Conservation (phyloP, 495 filamentous ascomycete genomes). For the Poronia punctata region DNA sequence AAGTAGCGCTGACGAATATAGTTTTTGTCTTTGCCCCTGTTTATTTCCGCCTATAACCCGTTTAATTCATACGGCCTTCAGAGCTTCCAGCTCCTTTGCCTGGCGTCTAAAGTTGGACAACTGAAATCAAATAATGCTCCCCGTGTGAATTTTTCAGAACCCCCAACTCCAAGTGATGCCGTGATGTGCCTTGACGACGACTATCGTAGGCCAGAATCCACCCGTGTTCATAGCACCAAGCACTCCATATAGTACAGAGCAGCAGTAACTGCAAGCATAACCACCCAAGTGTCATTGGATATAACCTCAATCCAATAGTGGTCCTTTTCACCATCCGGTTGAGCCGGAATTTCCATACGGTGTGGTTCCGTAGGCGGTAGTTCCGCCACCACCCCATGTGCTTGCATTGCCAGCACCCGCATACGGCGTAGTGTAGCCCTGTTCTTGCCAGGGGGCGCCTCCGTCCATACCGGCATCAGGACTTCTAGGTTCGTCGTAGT, state of each 20-base stretch:
- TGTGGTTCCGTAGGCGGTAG: conserved; percentile 63
- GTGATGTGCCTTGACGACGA: conserved; percentile 4
- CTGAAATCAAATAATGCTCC: conserved; percentile 2
- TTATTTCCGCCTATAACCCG: too few species aligned
- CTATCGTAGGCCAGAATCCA: not conserved
- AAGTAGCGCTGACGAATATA: too few species aligned
- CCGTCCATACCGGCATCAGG: conserved; percentile 52
- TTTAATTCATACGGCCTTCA: too few species aligned
- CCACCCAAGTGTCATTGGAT: conserved; percentile 4
- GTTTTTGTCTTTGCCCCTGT: too few species aligned
- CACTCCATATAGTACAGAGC: conserved; percentile 12
- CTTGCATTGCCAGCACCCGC: conserved; percentile 53
- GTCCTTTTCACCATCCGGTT: conserved; percentile 14
- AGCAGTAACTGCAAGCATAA: not conserved
- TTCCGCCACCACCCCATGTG: conserved; percentile 57
- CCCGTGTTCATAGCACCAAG: conserved; percentile 3
- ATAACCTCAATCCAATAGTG: not conserved
- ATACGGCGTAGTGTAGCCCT: conserved; percentile 72
- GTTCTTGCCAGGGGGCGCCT: conserved; percentile 47
- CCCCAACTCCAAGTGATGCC: conserved; percentile 18
- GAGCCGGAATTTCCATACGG: conserved; percentile 41
- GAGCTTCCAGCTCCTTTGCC: too few species aligned
- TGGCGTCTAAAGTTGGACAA: too few species aligned
- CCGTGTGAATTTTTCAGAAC: conserved; percentile 3
- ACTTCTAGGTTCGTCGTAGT: conserved; percentile 55